phyloP scores from a whole-genome alignment of 495 filamentous ascomycete species.

The Tuber aestivum region DNA sequence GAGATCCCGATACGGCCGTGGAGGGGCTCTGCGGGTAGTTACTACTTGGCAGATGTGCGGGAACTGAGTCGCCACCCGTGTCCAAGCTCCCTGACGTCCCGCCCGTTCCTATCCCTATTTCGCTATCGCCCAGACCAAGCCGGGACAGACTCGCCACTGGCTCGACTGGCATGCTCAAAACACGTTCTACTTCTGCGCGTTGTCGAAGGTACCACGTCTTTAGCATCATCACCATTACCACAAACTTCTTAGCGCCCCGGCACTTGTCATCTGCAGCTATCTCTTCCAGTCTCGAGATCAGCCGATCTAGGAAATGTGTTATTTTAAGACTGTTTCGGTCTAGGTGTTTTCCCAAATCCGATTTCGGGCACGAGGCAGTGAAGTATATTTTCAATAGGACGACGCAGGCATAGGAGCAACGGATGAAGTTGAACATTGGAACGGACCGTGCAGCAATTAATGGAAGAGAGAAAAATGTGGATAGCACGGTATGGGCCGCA shows the following conservation, averaged over 20 bases:
- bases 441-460: conserved; percentile 56
- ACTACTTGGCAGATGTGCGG: neutral
- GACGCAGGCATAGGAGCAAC: conserved; percentile 75
- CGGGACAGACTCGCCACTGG: conserved; percentile 10
- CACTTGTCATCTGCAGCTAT: conserved; percentile 60
- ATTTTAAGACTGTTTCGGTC: conserved; percentile 67
- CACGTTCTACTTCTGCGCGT: conserved; percentile 36
- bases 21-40: neutral
- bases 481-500: conserved; percentile 68
- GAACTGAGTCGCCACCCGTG: neutral
- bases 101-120: neutral
- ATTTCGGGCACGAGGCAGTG: conserved; percentile 60
- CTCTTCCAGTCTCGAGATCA: conserved; percentile 61
- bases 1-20: neutral
- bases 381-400: conserved; percentile 84
- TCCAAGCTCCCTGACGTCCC: neutral
- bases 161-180: neutral
- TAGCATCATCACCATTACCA: conserved; percentile 67
- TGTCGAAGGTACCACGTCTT: conserved; percentile 48
- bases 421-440: conserved; percentile 71
- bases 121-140: neutral
- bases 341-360: conserved; percentile 70
- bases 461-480: conserved; percentile 47
- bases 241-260: conserved; percentile 68
- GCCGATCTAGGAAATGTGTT: conserved; percentile 63